These are phyloP conservation scores for Sclerotinia glacialis DNA, from an alignment of 2,329 filamentous ascomycete genomes.

Conservation along the genomic window DNA sequence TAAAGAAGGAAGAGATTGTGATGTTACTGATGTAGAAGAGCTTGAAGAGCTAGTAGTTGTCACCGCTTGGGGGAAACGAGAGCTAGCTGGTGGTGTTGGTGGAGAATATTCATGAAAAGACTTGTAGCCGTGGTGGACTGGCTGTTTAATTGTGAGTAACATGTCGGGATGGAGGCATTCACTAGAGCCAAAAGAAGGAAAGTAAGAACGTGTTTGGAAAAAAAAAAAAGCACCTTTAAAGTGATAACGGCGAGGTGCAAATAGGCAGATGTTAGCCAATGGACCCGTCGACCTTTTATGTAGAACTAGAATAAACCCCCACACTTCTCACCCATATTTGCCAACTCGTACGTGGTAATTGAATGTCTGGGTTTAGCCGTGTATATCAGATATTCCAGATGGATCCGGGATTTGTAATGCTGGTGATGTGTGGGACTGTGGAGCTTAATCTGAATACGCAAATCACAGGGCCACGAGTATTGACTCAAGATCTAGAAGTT, in stretches of 20 bases:
- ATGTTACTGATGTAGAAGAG: conserved; percentile 30
- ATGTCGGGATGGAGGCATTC: conserved; percentile 40
- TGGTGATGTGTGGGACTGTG: conserved; percentile 28
- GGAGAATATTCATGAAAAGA: conserved; percentile 49
- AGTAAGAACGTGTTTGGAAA: conserved; percentile 33
- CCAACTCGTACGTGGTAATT: conserved; percentile 34
- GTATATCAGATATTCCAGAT: conserved; percentile 30
- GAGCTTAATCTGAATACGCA: conserved; percentile 31
- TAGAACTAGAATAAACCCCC: conserved; percentile 32
- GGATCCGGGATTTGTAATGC: conserved; percentile 31
- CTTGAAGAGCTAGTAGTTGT: conserved; percentile 38
- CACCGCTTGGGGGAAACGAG: conserved; percentile 44
- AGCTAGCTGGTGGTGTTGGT: conserved; percentile 42
- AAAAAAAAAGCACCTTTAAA: conserved; percentile 34
- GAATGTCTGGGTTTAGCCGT: conserved; percentile 20
- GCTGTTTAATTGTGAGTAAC: conserved; percentile 52
- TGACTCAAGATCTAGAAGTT: conserved; percentile 31
- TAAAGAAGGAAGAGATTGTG: conserved; percentile 38
- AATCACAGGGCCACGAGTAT: conserved; percentile 34
- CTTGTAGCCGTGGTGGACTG: conserved; percentile 47
- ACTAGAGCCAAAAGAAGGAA: conserved; percentile 35
- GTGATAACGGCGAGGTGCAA: conserved; percentile 27
- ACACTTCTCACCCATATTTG: conserved; percentile 33
- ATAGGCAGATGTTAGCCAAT: conserved; percentile 30
- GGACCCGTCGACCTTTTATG: conserved; percentile 35